Percentiles rank a stretch among this genome's conserved stretches.
phyloP scores from a whole-genome alignment of 2,329 filamentous ascomycete genomes.

The Colletotrichum cordylinicola region DNA sequence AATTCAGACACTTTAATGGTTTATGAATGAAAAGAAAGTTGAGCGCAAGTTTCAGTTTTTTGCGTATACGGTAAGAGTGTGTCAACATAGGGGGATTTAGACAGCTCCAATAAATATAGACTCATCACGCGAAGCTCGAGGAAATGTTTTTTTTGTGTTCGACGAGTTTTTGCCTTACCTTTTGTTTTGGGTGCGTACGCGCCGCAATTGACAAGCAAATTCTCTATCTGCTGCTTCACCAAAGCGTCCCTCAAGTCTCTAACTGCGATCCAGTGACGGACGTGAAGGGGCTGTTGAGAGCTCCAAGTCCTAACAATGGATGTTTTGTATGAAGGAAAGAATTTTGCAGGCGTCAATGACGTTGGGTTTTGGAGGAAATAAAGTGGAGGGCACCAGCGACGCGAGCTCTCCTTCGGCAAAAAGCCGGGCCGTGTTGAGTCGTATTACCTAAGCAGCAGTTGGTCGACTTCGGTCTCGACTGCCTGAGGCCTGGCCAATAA shows the following conservation, averaged over 20 bases:
- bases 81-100: slow-evolving; percentile 68
- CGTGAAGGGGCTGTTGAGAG: not conserved
- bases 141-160: not conserved
- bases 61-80: slow-evolving; percentile 63
- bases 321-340: not conserved
- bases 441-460: not conserved
- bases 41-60: slow-evolving; percentile 43
- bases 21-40: not conserved
- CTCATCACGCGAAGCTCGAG: slow-evolving; percentile 44
- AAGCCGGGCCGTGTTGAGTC: not conserved
- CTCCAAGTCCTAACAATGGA: not conserved
- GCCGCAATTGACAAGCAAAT: not conserved
- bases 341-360: not conserved
- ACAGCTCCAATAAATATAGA: slow-evolving; percentile 77
- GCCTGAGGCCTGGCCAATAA: not conserved
- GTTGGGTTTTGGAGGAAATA: slow-evolving; percentile 2
- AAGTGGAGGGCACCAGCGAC: not conserved
- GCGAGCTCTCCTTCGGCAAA: not conserved
- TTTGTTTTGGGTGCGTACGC: not conserved
- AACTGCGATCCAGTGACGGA: not conserved
- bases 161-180: slow-evolving; percentile 8
- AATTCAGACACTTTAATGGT: not conserved
- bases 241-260: not conserved
- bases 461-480: not conserved
- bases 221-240: not conserved